Percentiles rank a stretch among this genome's conserved stretches.
Conservation (phyloP, 805 yeast species). For the Candida wancherniae region DNA sequence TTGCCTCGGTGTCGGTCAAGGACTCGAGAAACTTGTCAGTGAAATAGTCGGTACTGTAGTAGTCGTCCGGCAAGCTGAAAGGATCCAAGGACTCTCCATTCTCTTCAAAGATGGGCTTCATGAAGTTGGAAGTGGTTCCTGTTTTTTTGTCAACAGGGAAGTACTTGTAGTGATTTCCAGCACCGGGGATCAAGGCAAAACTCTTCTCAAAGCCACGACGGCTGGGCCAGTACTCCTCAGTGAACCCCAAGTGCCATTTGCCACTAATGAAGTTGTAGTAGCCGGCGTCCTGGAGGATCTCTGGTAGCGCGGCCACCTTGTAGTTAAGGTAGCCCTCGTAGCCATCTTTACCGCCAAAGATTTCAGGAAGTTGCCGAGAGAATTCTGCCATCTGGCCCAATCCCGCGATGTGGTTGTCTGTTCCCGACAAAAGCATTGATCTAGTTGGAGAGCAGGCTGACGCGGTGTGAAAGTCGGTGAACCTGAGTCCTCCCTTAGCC, state of each 20-base stretch:
- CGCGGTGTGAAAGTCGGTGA: no score
- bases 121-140: constrained; percentile 27
- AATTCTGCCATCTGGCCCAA: constrained; percentile 55
- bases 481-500: no score
- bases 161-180: constrained; percentile 52
- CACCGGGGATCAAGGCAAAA: constrained; percentile 50
- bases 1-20: constrained; percentile 21
- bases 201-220: constrained; percentile 48
- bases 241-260: constrained; percentile 57
- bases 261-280: constrained; percentile 52
- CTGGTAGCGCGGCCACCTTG: constrained; percentile 50
- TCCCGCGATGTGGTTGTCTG: constrained; percentile 60
- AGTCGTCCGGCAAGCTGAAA: constrained; percentile 42
- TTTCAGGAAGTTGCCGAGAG: constrained; percentile 32
- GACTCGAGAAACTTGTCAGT: constrained; percentile 41
- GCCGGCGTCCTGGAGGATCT: constrained; percentile 44
- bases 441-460: no score
- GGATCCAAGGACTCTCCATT: constrained; percentile 35
- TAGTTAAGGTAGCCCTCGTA: constrained; percentile 52
- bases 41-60: constrained; percentile 41
- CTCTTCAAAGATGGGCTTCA: constrained; percentile 37
- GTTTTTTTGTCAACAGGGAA: constrained; percentile 29
- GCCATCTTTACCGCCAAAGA: constrained; percentile 44
- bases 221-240: constrained; percentile 44
- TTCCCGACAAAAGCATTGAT: no score